These are phyloP conservation scores for Cordia subcordata DNA, from an alignment of 257 asterid genomes.

Conservation along the genomic window DNA sequence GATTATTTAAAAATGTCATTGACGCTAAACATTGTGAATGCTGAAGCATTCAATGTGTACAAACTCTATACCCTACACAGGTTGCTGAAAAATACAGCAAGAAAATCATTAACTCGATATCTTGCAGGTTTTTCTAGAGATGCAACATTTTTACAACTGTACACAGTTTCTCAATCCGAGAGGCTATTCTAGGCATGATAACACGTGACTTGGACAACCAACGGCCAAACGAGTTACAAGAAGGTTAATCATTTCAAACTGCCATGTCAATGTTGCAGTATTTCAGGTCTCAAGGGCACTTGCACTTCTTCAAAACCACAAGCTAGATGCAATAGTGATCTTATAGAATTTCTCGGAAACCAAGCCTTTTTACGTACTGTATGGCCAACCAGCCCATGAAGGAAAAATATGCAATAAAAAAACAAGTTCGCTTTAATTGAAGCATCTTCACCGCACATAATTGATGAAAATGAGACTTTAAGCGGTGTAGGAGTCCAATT, in stretches of 20 bases:
- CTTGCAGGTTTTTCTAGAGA: too few species aligned
- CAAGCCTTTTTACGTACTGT: slow-evolving; percentile 58
- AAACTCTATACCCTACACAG: too few species aligned
- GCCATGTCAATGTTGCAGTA: slow-evolving; percentile 4
- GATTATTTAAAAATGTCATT: too few species aligned
- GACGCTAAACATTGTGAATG: too few species aligned
- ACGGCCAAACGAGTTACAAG: slow-evolving; percentile 21
- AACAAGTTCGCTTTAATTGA: slow-evolving; percentile 51
- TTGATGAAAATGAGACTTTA: slow-evolving; percentile 32
- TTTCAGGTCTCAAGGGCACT: slow-evolving; percentile 4
- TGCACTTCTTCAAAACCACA: slow-evolving; percentile 33
- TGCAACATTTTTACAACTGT: too few species aligned
- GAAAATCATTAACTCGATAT: too few species aligned
- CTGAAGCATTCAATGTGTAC: too few species aligned
- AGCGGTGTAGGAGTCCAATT: slow-evolving; percentile 33
- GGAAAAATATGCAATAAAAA: slow-evolving; percentile 62
- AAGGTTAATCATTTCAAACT: slow-evolving; percentile 25
- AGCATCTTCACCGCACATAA: slow-evolving; percentile 28
- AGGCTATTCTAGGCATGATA: too few species aligned
- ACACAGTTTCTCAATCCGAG: too few species aligned
- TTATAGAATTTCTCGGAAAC: slow-evolving; percentile 40
- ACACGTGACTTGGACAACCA: not conserved
- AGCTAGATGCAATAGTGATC: slow-evolving; percentile 25
- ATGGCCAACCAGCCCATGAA: slow-evolving; percentile 77
- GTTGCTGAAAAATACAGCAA: too few species aligned